Conservation (phyloP, 2,329 filamentous ascomycete species). For the Cercospora beticola region DNA sequence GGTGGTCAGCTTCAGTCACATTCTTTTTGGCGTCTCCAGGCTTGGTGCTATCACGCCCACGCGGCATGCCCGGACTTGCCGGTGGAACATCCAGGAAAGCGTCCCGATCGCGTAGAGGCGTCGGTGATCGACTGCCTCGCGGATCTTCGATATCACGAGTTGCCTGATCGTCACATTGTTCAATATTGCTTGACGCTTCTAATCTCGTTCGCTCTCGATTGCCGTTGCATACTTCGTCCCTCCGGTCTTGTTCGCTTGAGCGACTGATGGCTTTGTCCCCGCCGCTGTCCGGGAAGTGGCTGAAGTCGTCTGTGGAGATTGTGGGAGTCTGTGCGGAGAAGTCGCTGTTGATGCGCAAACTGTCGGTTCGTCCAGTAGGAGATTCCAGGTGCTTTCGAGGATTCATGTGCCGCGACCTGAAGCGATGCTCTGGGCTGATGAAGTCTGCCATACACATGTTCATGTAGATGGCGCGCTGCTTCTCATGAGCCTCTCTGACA, state of each 20-base stretch:
- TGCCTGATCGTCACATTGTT: neutral
- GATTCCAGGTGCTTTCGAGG: neutral
- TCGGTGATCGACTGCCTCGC: neutral
- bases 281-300: neutral
- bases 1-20: constrained; percentile 34
- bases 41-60: neutral
- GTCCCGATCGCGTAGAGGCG: neutral
- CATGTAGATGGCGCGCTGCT: constrained; percentile 29
- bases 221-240: neutral
- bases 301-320: neutral
- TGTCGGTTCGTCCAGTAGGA: neutral
- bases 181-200: neutral
- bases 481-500: constrained; percentile 38
- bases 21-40: constrained; percentile 14
- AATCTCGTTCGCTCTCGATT: neutral
- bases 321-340: neutral
- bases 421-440: constrained; percentile 25
- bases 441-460: constrained; percentile 32
- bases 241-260: neutral
- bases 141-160: neutral
- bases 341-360: neutral
- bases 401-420: constrained; percentile 21
- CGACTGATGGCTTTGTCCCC: neutral
- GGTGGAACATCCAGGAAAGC: neutral
- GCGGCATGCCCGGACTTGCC: neutral